Base-by-base conservation (phyloP, 768 basidiomycete genomes). In the Pholiota microspora region DNA sequence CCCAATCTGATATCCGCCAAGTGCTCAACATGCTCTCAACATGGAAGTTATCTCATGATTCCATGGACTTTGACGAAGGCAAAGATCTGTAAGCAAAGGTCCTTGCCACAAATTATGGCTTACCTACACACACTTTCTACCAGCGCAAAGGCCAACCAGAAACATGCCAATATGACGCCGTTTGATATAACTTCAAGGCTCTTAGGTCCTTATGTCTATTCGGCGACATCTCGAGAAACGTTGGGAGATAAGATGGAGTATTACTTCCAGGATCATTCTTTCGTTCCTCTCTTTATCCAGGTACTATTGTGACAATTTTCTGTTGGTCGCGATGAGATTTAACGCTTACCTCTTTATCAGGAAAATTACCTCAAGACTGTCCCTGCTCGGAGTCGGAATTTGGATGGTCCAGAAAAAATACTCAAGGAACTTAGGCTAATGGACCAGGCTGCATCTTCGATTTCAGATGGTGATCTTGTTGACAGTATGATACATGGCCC, bases 11-110 rank as follows among this genome's bases (percentile, higher is more conserved):
- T 70, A 96, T 99, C 54, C 89, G 97, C 2, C 96, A 96, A 67
- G 92, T 98, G 16, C 73, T 99, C 56, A 98, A 98, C 68, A 98
- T 99, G 94, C 76, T 99, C 10, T 96, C 97, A 4, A 98, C 96
- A 0, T 98, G 94, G 92, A 94, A 88, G 63, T 71, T 98, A n/a
- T 89, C 88, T 7, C 87, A 76, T 57, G 69, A 78, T 52, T 77
- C 82, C 2, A 92, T 99, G 88, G 80, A 86, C 60, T 98, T 92
- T 67, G 95, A 98, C 59, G 85, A 97, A 63, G 83, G 94, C 52
- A 97, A 98, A 68, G 70, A 77, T n/a, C 74, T 98, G 95, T 98
- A 63, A 51, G 91, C 78, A n/a, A n/a, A n/a, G n/a, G n/a, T n/a
- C n/a, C n/a, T n/a, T n/a, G n/a, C n/a, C n/a, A n/a, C n/a, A n/a